A percentile compares a stretch with the other conserved stretches of the same genome.
Evolutionary conservation across 257 asterid genomes (phyloP).

Genomic region (Jasminum sambac): DNA sequence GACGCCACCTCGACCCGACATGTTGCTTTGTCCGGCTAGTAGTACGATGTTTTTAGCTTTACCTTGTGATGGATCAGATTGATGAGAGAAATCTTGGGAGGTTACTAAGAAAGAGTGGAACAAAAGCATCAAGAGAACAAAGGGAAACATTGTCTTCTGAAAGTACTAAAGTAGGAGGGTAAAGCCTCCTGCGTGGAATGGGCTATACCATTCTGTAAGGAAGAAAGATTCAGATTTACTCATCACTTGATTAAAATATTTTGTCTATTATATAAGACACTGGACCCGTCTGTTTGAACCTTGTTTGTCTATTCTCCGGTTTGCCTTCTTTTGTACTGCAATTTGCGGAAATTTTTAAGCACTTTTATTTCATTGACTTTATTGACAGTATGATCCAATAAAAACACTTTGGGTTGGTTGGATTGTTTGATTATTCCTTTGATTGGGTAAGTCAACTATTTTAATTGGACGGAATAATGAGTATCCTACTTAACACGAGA

Average conservation of each 20-base stretch:
- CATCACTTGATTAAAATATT: not conserved
- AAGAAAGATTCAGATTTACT: not conserved
- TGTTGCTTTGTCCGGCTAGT: constrained; percentile 29
- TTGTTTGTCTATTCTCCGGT: not conserved
- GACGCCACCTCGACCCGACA: constrained; percentile 29
- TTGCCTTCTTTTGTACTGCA: not conserved
- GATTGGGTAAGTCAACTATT: too few relatives aligned
- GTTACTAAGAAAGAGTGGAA: not conserved
- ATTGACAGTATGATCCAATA: too few relatives aligned
- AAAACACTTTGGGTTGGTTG: too few relatives aligned
- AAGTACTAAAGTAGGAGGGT: not conserved
- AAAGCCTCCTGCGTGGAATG: not conserved
- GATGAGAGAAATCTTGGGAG: not conserved
- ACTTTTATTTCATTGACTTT: too few relatives aligned
- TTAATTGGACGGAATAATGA: too few relatives aligned
- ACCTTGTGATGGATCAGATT: not conserved
- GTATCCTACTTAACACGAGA: too few relatives aligned
- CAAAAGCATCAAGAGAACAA: not conserved
- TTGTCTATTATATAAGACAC: not conserved
- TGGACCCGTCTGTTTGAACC: not conserved
- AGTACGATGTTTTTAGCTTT: constrained; percentile 18
- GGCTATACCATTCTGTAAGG: not conserved
- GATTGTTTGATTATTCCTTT: too few relatives aligned
- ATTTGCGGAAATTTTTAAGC: too few relatives aligned
- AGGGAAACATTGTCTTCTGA: not conserved